Conservation (phyloP, 345 rosid species). For the Gossypium australe region DNA sequence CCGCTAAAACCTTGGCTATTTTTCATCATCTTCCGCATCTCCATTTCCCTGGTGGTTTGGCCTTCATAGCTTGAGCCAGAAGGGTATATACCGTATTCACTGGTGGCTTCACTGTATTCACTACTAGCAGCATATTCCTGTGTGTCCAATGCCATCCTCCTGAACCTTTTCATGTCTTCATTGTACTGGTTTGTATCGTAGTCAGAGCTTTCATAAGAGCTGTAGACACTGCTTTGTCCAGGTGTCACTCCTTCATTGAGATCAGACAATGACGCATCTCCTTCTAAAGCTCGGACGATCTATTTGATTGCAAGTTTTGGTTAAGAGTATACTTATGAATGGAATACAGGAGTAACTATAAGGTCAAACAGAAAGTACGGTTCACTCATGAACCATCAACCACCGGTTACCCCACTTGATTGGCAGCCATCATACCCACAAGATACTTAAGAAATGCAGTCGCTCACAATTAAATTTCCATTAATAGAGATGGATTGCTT, state of each 20-base stretch:
- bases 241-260: constrained; percentile 68
- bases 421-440: background rate
- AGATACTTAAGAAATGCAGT: background rate
- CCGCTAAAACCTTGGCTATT: constrained; percentile 38
- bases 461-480: background rate
- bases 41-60: constrained; percentile 48
- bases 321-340: background rate
- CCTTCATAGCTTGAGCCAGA: constrained; percentile 79
- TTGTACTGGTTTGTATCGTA: constrained; percentile 68
- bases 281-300: constrained; percentile 84
- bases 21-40: constrained; percentile 43
- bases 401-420: background rate
- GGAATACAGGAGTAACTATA: background rate
- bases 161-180: constrained; percentile 67
- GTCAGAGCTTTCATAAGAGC: constrained; percentile 73
- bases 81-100: constrained; percentile 65
- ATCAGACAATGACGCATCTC: constrained; percentile 66
- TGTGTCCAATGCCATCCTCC: constrained; percentile 59
- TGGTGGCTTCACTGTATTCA: constrained; percentile 59
- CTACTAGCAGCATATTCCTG: constrained; percentile 68
- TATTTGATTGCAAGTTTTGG: constrained; percentile 22
- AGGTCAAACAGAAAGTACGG: background rate
- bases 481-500: background rate
- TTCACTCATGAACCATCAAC: background rate
- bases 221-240: constrained; percentile 44